A percentile compares a stretch with the other conserved stretches of the same genome.
These are phyloP conservation scores for Boletus vinaceobasis DNA, from an alignment of 768 basidiomycete species.

Conservation along the genomic window DNA sequence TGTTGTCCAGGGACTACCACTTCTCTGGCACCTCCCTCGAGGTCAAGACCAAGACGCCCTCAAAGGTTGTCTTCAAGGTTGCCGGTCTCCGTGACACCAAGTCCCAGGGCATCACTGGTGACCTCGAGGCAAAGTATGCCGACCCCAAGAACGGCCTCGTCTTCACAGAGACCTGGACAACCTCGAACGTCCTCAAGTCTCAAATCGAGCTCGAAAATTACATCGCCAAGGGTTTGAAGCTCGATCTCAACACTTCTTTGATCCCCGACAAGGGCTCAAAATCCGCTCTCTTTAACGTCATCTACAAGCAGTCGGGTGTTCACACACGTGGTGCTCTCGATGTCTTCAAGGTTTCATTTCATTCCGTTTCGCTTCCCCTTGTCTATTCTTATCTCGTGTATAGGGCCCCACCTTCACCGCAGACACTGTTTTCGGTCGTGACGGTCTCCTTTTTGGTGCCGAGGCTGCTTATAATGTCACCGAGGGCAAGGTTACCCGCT, in stretches of 20 bases:
- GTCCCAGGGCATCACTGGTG: constrained; percentile 71
- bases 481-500: constrained; percentile 87
- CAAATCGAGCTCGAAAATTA: constrained; percentile 95
- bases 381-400: constrained; percentile 1
- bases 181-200: constrained; percentile 86
- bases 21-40: constrained; percentile 71
- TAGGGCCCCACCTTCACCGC: constrained; percentile 97
- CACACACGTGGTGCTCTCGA: constrained; percentile 91
- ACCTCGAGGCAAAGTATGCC: constrained; percentile 93
- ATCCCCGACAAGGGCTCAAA: constrained; percentile 85
- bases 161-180: constrained; percentile 96
- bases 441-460: constrained; percentile 95
- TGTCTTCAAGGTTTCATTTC: constrained; percentile 77
- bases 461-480: constrained; percentile 97
- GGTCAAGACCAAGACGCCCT: constrained; percentile 86
- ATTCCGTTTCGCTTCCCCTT: background rate
- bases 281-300: constrained; percentile 75
- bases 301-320: constrained; percentile 95
- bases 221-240: constrained; percentile 95
- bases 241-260: constrained; percentile 82
- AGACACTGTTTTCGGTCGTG: constrained; percentile 92
- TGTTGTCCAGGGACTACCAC: constrained; percentile 89
- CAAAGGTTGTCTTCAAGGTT: constrained; percentile 92
- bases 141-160: constrained; percentile 91
- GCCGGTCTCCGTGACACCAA: constrained; percentile 78